A percentile compares a stretch with the other conserved stretches of the same genome.
These are phyloP conservation scores for Solanum rostratum DNA, from an alignment of 257 asterid genomes.

Conservation along the genomic window DNA sequence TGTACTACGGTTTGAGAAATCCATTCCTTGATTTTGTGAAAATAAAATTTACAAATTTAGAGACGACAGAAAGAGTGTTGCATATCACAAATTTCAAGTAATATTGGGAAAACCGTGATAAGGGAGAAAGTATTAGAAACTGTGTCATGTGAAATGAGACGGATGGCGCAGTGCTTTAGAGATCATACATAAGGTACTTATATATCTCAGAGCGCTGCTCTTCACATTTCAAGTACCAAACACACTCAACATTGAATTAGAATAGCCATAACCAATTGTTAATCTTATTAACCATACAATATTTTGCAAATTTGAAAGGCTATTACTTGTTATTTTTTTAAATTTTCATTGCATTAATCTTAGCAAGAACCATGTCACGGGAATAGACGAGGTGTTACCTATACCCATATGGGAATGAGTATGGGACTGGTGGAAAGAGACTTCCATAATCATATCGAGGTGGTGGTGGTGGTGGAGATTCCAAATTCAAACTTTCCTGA, in stretches of 20 bases:
- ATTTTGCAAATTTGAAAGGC: neutral
- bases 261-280: neutral
- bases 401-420: constrained; percentile 42
- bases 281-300: neutral
- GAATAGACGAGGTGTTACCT: constrained; percentile 36
- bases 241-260: neutral
- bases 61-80: neutral
- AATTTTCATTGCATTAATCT: neutral
- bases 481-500: constrained; percentile 75
- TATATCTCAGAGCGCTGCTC: neutral
- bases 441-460: constrained; percentile 60
- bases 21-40: neutral
- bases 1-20: neutral
- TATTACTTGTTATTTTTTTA: neutral
- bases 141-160: neutral
- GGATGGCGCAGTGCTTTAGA: neutral
- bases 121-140: neutral
- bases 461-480: constrained; percentile 54
- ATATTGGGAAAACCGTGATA: neutral
- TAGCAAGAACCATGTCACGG: neutral
- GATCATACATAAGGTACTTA: neutral
- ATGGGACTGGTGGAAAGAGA: constrained; percentile 40
- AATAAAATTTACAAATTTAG: neutral
- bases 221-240: neutral
- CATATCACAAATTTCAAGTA: neutral